Evolutionary conservation across 1,284 basidiomycete species (phyloP).

Genomic region (Malassezia pachydermatis): DNA sequence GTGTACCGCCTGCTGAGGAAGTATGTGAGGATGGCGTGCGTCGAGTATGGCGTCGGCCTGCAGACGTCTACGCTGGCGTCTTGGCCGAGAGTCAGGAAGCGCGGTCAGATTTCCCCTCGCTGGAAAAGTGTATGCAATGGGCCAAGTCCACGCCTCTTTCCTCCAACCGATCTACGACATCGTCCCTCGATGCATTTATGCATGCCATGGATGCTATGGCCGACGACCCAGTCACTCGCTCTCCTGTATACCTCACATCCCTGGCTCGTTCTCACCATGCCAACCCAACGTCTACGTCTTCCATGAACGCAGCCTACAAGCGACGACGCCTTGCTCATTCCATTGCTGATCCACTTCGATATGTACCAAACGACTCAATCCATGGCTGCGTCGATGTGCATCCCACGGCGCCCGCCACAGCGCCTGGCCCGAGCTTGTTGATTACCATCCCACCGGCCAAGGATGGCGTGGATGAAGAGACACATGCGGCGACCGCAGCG

Average conservation of each 20-base stretch:
- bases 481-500: constrained; percentile 22
- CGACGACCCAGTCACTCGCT: constrained; percentile 23
- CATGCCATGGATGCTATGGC: constrained; percentile 30
- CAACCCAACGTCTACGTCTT: constrained; percentile 8
- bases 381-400: constrained; percentile 31
- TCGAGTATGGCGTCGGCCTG: constrained; percentile 10
- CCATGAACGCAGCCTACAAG: constrained; percentile 22
- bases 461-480: constrained; percentile 26
- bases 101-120: constrained; percentile 4
- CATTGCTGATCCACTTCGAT: constrained; percentile 33
- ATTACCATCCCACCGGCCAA: constrained; percentile 30
- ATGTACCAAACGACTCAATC: constrained; percentile 35
- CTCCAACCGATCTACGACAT: constrained; percentile 12
- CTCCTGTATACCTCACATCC: constrained; percentile 29
- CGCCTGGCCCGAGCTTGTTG: constrained; percentile 35
- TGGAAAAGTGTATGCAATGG: background rate
- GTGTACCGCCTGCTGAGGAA: constrained; percentile 3
- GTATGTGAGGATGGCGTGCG: constrained; percentile 13
- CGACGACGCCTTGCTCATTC: constrained; percentile 32
- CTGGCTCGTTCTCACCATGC: constrained; percentile 22
- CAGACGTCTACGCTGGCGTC: constrained; percentile 4
- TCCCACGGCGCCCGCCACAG: constrained; percentile 28
- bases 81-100: background rate
- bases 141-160: background rate
- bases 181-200: constrained; percentile 31